phyloP scores from a whole-genome alignment of 805 yeast genomes.

The Schwanniomyces polymorphus region DNA sequence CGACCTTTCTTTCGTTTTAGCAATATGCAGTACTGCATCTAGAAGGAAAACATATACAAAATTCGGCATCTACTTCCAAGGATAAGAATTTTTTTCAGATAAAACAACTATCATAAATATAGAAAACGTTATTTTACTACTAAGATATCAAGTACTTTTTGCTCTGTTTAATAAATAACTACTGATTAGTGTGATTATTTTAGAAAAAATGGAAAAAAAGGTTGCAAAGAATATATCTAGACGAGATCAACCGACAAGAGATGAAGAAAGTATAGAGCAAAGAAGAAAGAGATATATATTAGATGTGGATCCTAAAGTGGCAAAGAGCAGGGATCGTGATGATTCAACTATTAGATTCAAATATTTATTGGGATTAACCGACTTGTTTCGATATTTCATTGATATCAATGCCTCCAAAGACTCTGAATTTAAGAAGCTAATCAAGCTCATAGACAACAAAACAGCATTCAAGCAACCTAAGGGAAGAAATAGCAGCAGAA shows the following conservation, averaged over 20 bases:
- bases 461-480: conserved; percentile 34
- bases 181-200: background rate
- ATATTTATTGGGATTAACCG: conserved; percentile 79
- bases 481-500: conserved; percentile 23
- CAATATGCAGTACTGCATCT: background rate
- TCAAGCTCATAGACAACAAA: conserved; percentile 57
- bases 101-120: background rate
- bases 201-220: background rate
- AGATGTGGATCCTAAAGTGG: conserved; percentile 55
- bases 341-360: conserved; percentile 79
- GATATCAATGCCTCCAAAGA: conserved; percentile 80
- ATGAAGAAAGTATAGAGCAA: conserved; percentile 19
- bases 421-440: conserved; percentile 60
- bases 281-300: conserved; percentile 51
- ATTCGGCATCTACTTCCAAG: background rate
- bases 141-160: background rate
- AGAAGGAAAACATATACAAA: background rate
- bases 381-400: conserved; percentile 84
- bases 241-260: background rate
- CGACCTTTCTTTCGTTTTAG: no score
- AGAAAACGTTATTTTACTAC: background rate
- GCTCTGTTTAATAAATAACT: background rate
- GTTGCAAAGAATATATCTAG: conserved; percentile 7
- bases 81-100: background rate
- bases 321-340: conserved; percentile 49